phyloP scores from a whole-genome alignment of 352 stramenopile genomes.

The Globisporangium yorkense region DNA sequence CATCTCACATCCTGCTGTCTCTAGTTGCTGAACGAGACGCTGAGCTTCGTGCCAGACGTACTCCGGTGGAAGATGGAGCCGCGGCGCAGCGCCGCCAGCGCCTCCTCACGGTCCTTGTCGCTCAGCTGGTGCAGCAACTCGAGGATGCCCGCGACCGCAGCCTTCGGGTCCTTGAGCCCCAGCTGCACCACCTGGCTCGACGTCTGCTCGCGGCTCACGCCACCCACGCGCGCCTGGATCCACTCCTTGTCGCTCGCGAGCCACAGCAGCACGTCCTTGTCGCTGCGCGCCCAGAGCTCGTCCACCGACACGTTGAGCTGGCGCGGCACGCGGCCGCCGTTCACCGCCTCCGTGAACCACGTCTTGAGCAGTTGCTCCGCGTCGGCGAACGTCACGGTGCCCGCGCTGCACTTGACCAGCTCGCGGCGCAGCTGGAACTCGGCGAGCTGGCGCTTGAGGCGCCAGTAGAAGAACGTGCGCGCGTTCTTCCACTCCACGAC shows the following conservation, averaged over 20 bases:
- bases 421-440: conserved; percentile 92
- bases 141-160: conserved; percentile 76
- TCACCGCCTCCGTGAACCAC: conserved; percentile 82
- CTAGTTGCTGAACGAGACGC: conserved; percentile 13
- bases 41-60: conserved; percentile 35
- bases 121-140: conserved; percentile 80
- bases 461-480: conserved; percentile 98
- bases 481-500: conserved; percentile 95
- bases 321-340: conserved; percentile 58
- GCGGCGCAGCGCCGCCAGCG: conserved; percentile 64
- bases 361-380: conserved; percentile 61
- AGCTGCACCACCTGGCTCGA: conserved; percentile 72
- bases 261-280: conserved; percentile 83
- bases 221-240: conserved; percentile 51
- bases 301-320: conserved; percentile 58
- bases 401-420: conserved; percentile 28
- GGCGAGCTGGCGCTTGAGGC: conserved; percentile 94
- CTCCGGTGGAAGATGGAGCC: conserved; percentile 86
- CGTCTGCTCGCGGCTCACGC: conserved; percentile 63
- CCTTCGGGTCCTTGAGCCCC: conserved; percentile 73
- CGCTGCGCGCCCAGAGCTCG: conserved; percentile 54
- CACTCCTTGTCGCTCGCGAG: conserved; percentile 73
- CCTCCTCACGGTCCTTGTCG: conserved; percentile 82
- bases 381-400: conserved; percentile 37
- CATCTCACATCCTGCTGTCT: neutral